Percentiles rank a stretch among this genome's conserved stretches.
phyloP scores from a whole-genome alignment of 345 rosid species.

The Syzygium oleosum region DNA sequence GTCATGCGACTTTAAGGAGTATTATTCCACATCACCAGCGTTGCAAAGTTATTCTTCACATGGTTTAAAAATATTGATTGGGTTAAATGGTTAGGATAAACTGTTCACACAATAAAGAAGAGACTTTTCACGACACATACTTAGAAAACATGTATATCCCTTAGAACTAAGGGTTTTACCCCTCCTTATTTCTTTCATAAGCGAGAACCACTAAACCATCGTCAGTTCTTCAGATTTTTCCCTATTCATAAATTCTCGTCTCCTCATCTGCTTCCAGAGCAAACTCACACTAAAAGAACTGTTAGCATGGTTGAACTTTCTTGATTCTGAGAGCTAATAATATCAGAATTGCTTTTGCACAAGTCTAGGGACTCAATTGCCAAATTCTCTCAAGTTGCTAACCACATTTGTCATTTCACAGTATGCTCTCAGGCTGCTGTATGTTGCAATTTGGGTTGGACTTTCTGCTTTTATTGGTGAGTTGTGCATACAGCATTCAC shows the following conservation, averaged over 20 bases:
- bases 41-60: background rate
- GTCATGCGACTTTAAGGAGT: background rate
- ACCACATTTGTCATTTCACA: conserved; percentile 3
- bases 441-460: conserved; percentile 53
- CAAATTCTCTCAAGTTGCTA: background rate
- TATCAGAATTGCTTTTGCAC: background rate
- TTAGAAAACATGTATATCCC: background rate
- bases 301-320: background rate
- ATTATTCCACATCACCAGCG: background rate
- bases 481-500: background rate
- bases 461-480: conserved; percentile 54
- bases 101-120: background rate
- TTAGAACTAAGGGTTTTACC: no score
- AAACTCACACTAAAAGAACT: background rate
- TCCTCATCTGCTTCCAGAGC: background rate
- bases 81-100: background rate
- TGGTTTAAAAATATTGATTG: background rate
- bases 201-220: no score
- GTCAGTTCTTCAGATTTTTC: background rate
- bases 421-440: conserved; percentile 50
- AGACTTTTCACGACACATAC: background rate
- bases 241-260: background rate
- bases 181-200: no score
- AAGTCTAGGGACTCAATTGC: background rate
- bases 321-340: background rate